Percentiles rank a stretch among this genome's conserved stretches.
phyloP scores from a whole-genome alignment of 225 moss, liverwort and hornwort species.

The Physcomitrellopsis africana region DNA sequence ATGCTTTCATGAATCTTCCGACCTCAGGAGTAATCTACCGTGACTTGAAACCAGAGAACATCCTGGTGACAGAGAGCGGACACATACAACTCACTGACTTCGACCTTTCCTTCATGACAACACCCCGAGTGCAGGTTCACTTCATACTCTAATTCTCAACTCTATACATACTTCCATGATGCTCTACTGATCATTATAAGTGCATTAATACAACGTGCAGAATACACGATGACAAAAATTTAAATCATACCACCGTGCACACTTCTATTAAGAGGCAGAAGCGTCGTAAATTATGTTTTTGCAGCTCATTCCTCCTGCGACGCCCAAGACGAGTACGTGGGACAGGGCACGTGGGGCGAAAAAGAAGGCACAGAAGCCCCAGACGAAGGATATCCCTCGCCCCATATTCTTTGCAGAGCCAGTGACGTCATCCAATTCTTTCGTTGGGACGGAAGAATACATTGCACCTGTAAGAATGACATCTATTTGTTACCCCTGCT shows the following conservation, averaged over 20 bases:
- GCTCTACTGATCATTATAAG: neutral
- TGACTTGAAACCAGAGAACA: constrained; percentile 94
- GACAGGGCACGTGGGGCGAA: constrained; percentile 9
- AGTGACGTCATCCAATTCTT: constrained; percentile 76
- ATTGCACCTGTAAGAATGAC: constrained; percentile 84
- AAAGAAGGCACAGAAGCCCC: constrained; percentile 43
- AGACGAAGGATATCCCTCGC: constrained; percentile 48
- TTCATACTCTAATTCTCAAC: neutral
- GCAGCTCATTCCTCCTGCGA: constrained; percentile 60
- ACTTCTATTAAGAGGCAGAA: neutral
- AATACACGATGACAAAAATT: neutral
- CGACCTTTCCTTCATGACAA: constrained; percentile 82
- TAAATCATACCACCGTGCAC: neutral
- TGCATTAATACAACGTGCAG: neutral
- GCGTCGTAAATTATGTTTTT: neutral
- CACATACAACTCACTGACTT: constrained; percentile 95
- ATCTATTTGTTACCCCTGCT: neutral
- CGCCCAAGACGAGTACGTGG: constrained; percentile 4
- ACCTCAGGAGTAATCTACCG: constrained; percentile 87
- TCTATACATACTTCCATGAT: neutral
- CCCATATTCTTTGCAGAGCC: constrained; percentile 82
- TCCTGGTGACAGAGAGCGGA: constrained; percentile 73
- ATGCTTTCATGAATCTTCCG: neutral
- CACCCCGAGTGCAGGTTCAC: constrained; percentile 48
- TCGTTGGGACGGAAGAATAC: constrained; percentile 98